Evolutionary conservation across 306 rosid species (phyloP), one percentile per base, ranked within the genome.

Genomic region (Sicyos edulis): DNA sequence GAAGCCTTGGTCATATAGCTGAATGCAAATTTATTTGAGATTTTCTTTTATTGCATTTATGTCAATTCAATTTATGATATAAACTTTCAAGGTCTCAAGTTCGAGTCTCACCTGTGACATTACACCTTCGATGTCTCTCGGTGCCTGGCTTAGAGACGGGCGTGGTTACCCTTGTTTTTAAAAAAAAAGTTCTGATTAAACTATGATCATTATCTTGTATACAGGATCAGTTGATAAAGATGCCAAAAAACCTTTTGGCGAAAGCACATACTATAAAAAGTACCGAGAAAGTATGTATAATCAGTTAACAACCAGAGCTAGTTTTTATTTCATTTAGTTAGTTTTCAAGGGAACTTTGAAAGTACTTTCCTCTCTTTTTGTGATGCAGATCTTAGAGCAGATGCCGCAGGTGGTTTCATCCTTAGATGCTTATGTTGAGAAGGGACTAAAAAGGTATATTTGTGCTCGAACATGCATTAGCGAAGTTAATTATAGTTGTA

Each of bases 351-450:
- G 11, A 0, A n/a, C 34, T 24, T 63, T 76, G 32, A 20, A 21
- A 4, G 50, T n/a, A 21, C 57, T 51, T 44, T 76, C 66, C 12
- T 64, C 62, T 20, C 66, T n/a, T 74, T 54, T 74, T 82, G 54
- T 76, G 71, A 74, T 81, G 80, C 84, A 93, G 97, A 79, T 88
- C 67, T 83, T 93, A 72, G 82, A 81, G 83, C 96, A 88, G 84
- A 85, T 93, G 87, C 99, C 99, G 14, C 67, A 74, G 42, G 96
- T 93, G 17, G 84, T 93, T 81, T 91, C 96, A 59, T 80, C 92
- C 42, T 77, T 91, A 7, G 96, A 93, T 88, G 99, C 87, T 51
- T 80, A 91, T 63, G 85, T 86, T 88, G 99, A 91, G 71, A 85
- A 61, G 71, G 97, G 44, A 37, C 44, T 37, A 37, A 37, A 37